Conservation (phyloP, 495 filamentous ascomycete species). For the Penicillium turbatum region DNA sequence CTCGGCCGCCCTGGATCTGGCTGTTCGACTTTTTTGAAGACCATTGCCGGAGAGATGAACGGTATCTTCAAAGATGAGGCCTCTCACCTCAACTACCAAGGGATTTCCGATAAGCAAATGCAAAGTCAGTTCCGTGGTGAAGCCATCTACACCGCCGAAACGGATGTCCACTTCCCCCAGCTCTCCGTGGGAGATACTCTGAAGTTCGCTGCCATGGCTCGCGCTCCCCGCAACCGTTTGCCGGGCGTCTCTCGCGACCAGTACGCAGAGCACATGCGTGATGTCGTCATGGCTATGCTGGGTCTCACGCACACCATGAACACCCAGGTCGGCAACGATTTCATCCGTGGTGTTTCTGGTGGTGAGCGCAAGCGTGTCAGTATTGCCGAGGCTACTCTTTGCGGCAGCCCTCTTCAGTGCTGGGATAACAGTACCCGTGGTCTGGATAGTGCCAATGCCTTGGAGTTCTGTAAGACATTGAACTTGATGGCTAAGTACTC, state of each 20-base stretch:
- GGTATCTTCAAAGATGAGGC: conserved; percentile 59
- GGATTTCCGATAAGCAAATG: conserved; percentile 70
- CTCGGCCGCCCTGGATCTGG: conserved; percentile 71
- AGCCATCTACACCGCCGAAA: conserved; percentile 62
- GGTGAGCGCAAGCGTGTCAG: conserved; percentile 74
- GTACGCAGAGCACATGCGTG: conserved; percentile 48
- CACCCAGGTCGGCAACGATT: conserved; percentile 65
- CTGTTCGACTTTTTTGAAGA: conserved; percentile 71
- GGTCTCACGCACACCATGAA: conserved; percentile 57
- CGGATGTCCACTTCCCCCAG: conserved; percentile 64
- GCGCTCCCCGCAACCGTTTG: conserved; percentile 46
- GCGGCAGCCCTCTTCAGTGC: conserved; percentile 66
- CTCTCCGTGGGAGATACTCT: conserved; percentile 64
- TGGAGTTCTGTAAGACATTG: conserved; percentile 69
- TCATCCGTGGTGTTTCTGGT: conserved; percentile 78
- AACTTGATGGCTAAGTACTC: conserved; percentile 73
- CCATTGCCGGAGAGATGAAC: conserved; percentile 65
- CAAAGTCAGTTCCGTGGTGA: conserved; percentile 62
- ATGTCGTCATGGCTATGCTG: conserved; percentile 62
- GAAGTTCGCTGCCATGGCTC: conserved; percentile 55
- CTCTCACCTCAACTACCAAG: conserved; percentile 68
- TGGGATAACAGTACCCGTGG: conserved; percentile 91
- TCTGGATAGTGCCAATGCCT: conserved; percentile 77
- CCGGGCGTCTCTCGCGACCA: conserved; percentile 45
- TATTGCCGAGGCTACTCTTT: conserved; percentile 59